A percentile compares a stretch with the other conserved stretches of the same genome.
phyloP scores from a whole-genome alignment of 2,329 filamentous ascomycete species.

The Pseudogymnoascus sp. region DNA sequence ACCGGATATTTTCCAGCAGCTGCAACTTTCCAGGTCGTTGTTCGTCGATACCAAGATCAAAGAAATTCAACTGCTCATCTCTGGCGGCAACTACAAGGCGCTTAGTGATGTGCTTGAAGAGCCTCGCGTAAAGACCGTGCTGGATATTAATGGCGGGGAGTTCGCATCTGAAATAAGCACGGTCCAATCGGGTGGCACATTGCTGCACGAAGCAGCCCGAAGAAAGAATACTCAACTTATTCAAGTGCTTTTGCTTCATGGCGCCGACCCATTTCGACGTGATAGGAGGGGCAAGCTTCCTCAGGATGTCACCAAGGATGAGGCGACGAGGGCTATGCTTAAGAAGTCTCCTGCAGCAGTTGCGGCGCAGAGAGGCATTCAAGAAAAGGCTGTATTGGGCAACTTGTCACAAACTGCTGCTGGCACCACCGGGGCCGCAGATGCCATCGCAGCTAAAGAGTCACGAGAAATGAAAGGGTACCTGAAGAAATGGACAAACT shows the following conservation, averaged over 20 bases:
- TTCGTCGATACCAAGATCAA: constrained; percentile 82
- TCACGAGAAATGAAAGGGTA: constrained; percentile 97
- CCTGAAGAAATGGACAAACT: constrained; percentile 99
- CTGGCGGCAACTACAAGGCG: constrained; percentile 62
- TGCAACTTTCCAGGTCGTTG: constrained; percentile 82
- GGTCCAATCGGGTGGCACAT: constrained; percentile 73
- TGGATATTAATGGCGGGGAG: constrained; percentile 90
- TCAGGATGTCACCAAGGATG: constrained; percentile 93
- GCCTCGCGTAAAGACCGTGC: constrained; percentile 69
- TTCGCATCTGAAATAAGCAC: constrained; percentile 74
- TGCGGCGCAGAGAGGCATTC: constrained; percentile 87
- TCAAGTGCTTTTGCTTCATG: constrained; percentile 82
- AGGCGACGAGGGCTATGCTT: constrained; percentile 75
- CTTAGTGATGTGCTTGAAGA: constrained; percentile 78
- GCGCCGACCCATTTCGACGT: constrained; percentile 88
- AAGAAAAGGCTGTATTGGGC: constrained; percentile 92
- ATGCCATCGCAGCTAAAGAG: constrained; percentile 68
- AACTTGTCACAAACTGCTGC: constrained; percentile 50
- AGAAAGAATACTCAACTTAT: constrained; percentile 82
- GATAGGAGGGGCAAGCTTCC: constrained; percentile 93
- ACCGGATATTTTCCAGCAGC: constrained; percentile 89
- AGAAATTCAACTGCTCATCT: constrained; percentile 73
- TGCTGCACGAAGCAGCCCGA: constrained; percentile 87
- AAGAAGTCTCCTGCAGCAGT: constrained; percentile 93
- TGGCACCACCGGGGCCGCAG: constrained; percentile 43